Percentiles rank a stretch among this genome's conserved stretches.
phyloP scores from a whole-genome alignment of 2,329 filamentous ascomycete genomes.

The Basipetospora chlamydospora region DNA sequence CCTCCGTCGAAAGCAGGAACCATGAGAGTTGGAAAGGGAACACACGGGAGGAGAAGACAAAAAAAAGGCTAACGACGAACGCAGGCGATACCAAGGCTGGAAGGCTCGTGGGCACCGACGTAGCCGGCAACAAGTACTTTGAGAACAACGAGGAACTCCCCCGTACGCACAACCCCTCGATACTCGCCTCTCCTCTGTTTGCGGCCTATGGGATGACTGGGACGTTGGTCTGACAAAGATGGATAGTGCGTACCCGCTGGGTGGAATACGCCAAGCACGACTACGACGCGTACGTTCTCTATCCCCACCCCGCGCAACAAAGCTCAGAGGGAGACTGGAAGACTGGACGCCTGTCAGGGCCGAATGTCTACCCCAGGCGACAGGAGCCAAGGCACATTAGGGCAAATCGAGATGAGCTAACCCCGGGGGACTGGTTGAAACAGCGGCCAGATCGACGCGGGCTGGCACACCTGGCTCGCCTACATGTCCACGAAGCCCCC shows the following conservation, averaged over 20 bases:
- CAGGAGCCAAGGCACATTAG: no score
- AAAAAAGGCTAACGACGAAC: neutral
- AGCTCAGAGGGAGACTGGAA: no score
- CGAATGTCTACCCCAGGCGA: no score
- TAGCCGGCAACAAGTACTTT: slow-evolving; percentile 93
- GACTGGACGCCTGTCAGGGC: no score
- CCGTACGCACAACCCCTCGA: slow-evolving; percentile 35
- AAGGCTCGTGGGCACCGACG: slow-evolving; percentile 68
- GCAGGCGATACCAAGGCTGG: slow-evolving; percentile 94
- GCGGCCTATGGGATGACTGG: no score
- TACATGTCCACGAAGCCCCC: slow-evolving; percentile 86
- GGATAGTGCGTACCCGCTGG: slow-evolving; percentile 81
- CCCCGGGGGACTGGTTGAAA: no score
- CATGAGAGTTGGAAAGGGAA: neutral
- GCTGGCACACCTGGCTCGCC: slow-evolving; percentile 97
- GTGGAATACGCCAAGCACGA: slow-evolving; percentile 90
- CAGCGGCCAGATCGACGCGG: slow-evolving; percentile 68
- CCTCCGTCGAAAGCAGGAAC: neutral
- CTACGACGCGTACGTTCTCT: slow-evolving; percentile 42
- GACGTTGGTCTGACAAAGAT: no score
- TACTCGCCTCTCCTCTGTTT: no score
- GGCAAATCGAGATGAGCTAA: no score
- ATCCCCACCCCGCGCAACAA: no score
- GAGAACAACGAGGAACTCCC: slow-evolving; percentile 94
- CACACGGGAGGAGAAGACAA: neutral